Base-by-base conservation (phyloP, 2,329 filamentous ascomycete species). In the Elsinoe arachidis region DNA sequence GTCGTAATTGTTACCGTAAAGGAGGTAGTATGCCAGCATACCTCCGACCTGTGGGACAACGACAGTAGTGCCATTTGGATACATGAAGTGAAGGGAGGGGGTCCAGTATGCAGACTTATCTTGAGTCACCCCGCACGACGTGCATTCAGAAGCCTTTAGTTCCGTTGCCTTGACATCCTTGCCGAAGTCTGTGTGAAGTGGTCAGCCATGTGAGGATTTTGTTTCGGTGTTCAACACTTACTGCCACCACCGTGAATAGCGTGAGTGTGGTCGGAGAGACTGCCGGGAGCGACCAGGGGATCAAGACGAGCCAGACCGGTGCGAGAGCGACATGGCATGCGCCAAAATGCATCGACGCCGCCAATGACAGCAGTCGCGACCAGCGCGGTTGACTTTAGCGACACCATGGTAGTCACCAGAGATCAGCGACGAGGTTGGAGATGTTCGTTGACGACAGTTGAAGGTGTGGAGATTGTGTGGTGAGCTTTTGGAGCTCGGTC, bases 1-100 rank as follows among this genome's bases (percentile, higher is more conserved):
- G 37, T 58, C 55, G 47, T 55, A 55, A 44, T 78, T 73, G 7
- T 79, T 78, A 46, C 82, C 79, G 66, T 86, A 84, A 10, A 90
- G 82, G 49, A 95, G 83, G 72, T 96, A 96, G 78, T 97, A 96
- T 83, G 86, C 87, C 68, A 95, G 83, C 82, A 95, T 89, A 61
- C 90, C 89, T 61, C 90, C 89, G 53, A 86, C 80, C 69, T 93
- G 84, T 1, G 79, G 72, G 46, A 95, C 88, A 58, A 87, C 70
- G 64, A 87, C 80, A 53, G 82, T 82, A 57, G 83, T 76, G 58
- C 86, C 82, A 63, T 87, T 86, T 11, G 73, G 66, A 66, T 90
- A 81, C 67, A 84, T 72, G 71, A 95, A 96, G 74, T 92, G 91
- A 61, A 95, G 68, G 1, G 81, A 74, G 0, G 90, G 90, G 55